Base-by-base conservation (phyloP, 2,329 filamentous ascomycete genomes). In the Epichloe sp. region DNA sequence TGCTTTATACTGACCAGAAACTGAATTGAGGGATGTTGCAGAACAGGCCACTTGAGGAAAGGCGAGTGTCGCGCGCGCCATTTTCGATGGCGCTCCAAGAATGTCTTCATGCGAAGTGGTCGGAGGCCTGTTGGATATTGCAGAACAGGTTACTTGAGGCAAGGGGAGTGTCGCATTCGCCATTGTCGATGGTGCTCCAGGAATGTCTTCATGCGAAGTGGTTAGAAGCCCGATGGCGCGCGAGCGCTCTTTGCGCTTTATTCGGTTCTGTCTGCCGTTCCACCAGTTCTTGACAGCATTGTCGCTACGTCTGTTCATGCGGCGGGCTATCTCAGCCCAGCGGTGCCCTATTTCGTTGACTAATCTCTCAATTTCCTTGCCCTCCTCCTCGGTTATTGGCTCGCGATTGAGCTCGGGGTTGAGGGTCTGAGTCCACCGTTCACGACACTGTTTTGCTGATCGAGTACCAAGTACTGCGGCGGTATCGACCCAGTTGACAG, bases 281-380 rank as follows among this genome's bases (percentile, higher is more conserved):
- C 87, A 95, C 88, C 89, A 96, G 68, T 96, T 96, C 79, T 96
- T 96, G 56, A 96, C 88, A 31, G 88, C 86, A 62, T 96, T 96
- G 72, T 96, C 90, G 66, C 89, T 95, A 62, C 90, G 84, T 57
- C 88, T 88, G 50, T 84, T 78, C 19, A 96, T 76, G 44, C 81
- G 76, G 57, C 90, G 79, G 44, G 90, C 88, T 62, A 96, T 96
- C 64, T 96, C 88, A 2, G 90, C 90, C 90, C 90, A 96, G 52
- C 86, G 81, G 72, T 89, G 91, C 55, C 89, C 89, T 71, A 88
- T 82, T 59, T 85, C 78, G 11, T 70, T 67, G 15, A 96, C 90
- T 65, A 93, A 77, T 52, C 77, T 74, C 69, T 91, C 83, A 61
- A 97, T 95, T 60, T 81, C 63, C 40, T 76, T 66, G 2, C 85